Evolutionary conservation across 1,139 yeast genomes (phyloP), one percentile per base, ranked within the genome.

Genomic region (Taphrina pruni): DNA sequence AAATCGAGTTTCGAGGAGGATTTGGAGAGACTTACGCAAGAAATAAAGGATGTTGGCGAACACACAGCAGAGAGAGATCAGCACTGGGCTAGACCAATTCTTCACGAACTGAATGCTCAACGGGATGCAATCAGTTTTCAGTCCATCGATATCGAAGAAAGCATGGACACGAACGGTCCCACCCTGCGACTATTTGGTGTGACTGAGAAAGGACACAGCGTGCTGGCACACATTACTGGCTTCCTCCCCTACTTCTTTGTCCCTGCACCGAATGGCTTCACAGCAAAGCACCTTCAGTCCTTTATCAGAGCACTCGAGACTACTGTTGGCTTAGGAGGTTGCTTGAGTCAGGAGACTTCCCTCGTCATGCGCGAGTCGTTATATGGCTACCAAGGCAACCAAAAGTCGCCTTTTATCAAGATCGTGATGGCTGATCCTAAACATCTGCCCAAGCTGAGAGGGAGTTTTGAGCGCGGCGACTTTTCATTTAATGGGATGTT

Each of bases 101-200:
- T 90, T 1, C 73, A 75, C 0, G 81, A 80, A 46, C 86, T 87
- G 73, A 81, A 84, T 71, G 83, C 88, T 0, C 72, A 75, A 0
- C 76, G 78, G 0, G 75, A 78, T 35, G 91, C 89, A 73, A 83
- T 92, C 21, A 66, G 76, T 73, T 94, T 95, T 77, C 99, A 94
- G 78, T 99, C 94, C 76, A 82, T 95, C 74, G 99, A 95, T 78
- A 97, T 96, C 0, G 99, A 94, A 76, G 99, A 94, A 75, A 85
- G 89, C 38, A 79, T 84, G 12, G 72, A 73, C 38, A 74, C 71
- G n/a, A 74, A 74, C 9, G 83, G 85, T 12, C 87, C 88, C 7
- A 83, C 85, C 36, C 90, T 94, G 1, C 84, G 97, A 70, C 88
- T 95, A 76, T 95, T 93, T 78, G 99, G 99, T 70, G 91, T 95